Evolutionary conservation across 2,329 filamentous ascomycete genomes (phyloP).

Genomic region (Aspergillus fumigatiaffinis): DNA sequence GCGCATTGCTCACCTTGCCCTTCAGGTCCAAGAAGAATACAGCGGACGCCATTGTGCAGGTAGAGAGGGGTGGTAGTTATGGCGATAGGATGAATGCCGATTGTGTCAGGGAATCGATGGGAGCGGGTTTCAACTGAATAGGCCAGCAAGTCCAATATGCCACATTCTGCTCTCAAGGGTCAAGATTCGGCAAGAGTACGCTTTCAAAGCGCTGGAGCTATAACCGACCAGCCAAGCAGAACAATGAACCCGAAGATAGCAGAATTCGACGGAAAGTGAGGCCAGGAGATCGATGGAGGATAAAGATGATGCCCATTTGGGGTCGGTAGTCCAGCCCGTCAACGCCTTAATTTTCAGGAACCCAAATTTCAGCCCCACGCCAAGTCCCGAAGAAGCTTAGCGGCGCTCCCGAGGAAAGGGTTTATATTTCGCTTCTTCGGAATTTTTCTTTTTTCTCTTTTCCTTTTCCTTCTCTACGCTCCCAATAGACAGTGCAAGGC

Average conservation of each 20-base stretch:
- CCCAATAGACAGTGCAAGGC: constrained; percentile 84
- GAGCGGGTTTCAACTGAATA: constrained; percentile 15
- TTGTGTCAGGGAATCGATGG: constrained; percentile 5
- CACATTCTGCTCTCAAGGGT: constrained; percentile 11
- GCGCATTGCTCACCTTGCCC: constrained; percentile 77
- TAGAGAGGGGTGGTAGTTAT: constrained; percentile 6
- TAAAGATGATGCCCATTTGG: background rate
- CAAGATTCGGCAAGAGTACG: background rate
- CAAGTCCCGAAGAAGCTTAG: constrained; percentile 26
- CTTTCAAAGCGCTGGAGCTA: too few relatives aligned
- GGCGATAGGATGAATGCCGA: constrained; percentile 5
- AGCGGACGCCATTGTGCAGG: constrained; percentile 80
- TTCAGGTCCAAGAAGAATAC: constrained; percentile 98
- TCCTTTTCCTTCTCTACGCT: constrained; percentile 55
- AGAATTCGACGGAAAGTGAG: background rate
- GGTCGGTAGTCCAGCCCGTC: background rate
- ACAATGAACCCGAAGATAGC: background rate
- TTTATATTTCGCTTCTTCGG: constrained; percentile 18
- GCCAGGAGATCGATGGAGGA: background rate
- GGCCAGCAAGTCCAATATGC: constrained; percentile 21
- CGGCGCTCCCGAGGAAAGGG: constrained; percentile 1
- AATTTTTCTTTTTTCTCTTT: constrained; percentile 16
- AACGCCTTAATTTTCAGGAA: background rate
- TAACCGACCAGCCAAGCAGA: background rate
- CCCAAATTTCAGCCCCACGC: background rate